These are phyloP conservation scores for Claviceps maximensis DNA, from an alignment of 2,329 filamentous ascomycete genomes.

Conservation along the genomic window DNA sequence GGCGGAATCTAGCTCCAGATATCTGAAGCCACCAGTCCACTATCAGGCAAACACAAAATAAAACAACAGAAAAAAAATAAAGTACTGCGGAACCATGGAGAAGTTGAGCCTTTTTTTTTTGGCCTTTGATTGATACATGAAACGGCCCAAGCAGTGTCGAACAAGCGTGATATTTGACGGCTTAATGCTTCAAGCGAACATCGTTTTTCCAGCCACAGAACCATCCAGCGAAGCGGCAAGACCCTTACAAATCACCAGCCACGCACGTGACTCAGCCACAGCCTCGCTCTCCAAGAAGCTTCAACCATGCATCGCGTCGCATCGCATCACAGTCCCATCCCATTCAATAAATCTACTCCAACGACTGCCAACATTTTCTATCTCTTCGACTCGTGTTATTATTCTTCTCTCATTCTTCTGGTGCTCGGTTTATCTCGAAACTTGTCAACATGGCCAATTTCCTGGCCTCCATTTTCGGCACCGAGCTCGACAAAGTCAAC, in stretches of 20 bases:
- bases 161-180: too few species aligned
- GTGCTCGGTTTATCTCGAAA: neutral
- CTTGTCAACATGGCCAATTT: conserved; percentile 72
- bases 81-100: neutral
- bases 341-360: neutral
- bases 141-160: too few species aligned
- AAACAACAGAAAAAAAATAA: neutral
- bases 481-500: conserved; percentile 99
- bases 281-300: neutral
- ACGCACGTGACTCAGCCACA: conserved; percentile 17
- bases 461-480: conserved; percentile 97
- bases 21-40: neutral
- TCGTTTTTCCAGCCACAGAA: conserved; percentile 8
- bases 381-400: neutral
- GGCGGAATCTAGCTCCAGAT: too few species aligned
- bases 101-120: too few species aligned
- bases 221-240: neutral
- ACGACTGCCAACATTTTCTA: neutral
- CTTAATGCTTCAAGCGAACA: too few species aligned
- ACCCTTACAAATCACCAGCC: conserved; percentile 14
- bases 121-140: too few species aligned
- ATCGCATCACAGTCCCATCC: neutral
- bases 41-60: neutral
- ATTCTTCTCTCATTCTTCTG: neutral
- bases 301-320: neutral